Conservation (phyloP, 2,329 filamentous ascomycete species). For the Beauveria bassiana region DNA sequence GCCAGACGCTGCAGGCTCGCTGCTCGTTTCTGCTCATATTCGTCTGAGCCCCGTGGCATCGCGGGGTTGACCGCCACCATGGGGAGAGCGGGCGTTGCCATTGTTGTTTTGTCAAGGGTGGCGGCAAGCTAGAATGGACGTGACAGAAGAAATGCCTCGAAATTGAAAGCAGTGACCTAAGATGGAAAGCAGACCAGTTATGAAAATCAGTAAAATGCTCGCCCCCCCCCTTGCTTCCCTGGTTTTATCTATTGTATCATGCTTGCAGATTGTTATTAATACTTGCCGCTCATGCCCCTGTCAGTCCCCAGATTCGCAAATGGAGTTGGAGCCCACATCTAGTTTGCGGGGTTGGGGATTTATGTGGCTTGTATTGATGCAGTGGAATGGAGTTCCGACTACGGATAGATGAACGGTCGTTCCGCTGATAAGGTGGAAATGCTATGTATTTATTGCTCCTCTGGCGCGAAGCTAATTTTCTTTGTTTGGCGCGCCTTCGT, state of each 20-base stretch:
- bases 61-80: conserved; percentile 2
- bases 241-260: neutral
- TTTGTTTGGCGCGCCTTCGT: neutral
- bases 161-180: no score
- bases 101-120: neutral
- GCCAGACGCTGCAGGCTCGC: conserved; percentile 23
- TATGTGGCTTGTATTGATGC: no score
- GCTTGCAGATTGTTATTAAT: neutral
- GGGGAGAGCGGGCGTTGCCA: neutral
- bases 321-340: neutral
- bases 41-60: conserved; percentile 2
- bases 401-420: neutral
- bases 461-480: neutral
- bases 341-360: no score
- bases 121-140: neutral
- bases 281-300: neutral
- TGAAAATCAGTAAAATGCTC: neutral
- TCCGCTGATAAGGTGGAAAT: neutral
- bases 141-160: neutral
- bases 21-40: conserved; percentile 10
- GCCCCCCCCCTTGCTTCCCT: neutral
- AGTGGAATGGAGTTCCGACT: neutral
- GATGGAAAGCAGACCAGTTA: no score
- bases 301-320: neutral
- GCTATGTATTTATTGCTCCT: neutral